These are phyloP conservation scores for Zalerion maritima DNA, from an alignment of 495 filamentous ascomycete species.

Conservation along the genomic window DNA sequence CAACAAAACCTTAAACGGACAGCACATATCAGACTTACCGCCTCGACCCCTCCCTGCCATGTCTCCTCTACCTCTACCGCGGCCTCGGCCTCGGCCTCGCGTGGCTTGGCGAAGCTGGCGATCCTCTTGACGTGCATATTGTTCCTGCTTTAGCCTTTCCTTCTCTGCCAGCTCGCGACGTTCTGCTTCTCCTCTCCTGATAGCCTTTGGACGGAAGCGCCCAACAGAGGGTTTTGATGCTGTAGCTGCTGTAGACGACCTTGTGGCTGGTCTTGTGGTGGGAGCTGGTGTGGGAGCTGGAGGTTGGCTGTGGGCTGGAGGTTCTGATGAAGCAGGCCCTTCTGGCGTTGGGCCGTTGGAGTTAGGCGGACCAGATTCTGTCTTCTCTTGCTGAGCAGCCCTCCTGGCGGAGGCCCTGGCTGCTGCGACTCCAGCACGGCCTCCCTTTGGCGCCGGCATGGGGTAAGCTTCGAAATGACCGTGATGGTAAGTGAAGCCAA, in stretches of 20 bases:
- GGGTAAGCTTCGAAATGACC: conserved; percentile 13
- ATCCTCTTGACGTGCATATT: conserved; percentile 19
- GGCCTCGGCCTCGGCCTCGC: conserved; percentile 18
- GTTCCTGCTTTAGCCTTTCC: conserved; percentile 15
- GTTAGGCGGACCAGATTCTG: conserved; percentile 4
- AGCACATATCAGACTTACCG: too few species aligned
- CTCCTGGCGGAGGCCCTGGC: conserved; percentile 6
- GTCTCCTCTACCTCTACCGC: conserved; percentile 22
- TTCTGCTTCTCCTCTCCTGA: conserved; percentile 26
- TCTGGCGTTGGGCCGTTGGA: conserved; percentile 2
- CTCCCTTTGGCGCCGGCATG: conserved; percentile 6
- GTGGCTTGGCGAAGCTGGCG: conserved; percentile 8
- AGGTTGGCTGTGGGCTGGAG: conserved; percentile 4
- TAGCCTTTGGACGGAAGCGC: conserved; percentile 26
- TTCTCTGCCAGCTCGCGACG: conserved; percentile 25
- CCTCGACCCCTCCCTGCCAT: conserved; percentile 17
- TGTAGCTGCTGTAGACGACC: conserved; percentile 9
- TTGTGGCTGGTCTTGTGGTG: conserved; percentile 1
- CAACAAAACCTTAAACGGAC: too few species aligned
- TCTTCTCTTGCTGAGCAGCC: conserved; percentile 3
- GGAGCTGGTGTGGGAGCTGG: conserved; percentile 3
- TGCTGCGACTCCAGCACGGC: conserved; percentile 5
- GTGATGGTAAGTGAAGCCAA: neutral
- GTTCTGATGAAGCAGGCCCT: conserved; percentile 1
- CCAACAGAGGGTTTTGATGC: conserved; percentile 9